Base-by-base conservation (phyloP, 2,329 filamentous ascomycete species). In the Ophiostoma piceae region DNA sequence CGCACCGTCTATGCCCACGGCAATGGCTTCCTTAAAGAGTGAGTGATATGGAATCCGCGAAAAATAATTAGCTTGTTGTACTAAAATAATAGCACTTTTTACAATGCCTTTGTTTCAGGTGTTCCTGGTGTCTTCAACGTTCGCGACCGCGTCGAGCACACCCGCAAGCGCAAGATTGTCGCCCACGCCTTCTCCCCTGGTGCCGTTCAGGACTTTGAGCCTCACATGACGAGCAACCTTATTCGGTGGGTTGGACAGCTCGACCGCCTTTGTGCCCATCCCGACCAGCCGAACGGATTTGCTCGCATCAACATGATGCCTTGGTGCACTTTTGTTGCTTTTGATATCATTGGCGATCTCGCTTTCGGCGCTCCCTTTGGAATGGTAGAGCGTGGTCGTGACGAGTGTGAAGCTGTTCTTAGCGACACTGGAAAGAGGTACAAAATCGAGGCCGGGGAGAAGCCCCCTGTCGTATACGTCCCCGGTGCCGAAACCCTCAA, bases 151-250 rank as follows among this genome's bases (percentile, higher is more conserved):
- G 82, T 81, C 7, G 88, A 91, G 75, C 88, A 91, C 76, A 87
- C 87, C 1, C 84, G 88, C 73, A 91, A 91, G 80, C 84, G 89
- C 73, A 90, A 90, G 81, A 89, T 85, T 0, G 84, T 91, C 43
- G 83, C 87, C 2, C 88, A 91, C 76, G 90, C 88, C 37, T 91
- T 91, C 57, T 69, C 67, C 26, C 71, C 71, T 16, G 70, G 70
- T 3, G 71, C 71, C n/a, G 70, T 72, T 2, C 71, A 72, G 19
- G 70, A 71, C 41, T 72, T 72, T 66, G 71, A 72, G 67, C 70
- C 71, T 47, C 71, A 72, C 70, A 72, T 72, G 70, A 66, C 71
- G 3, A 51, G 43, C 41, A 72, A 72, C 65, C 66, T 72, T 12
- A 12, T 62, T 35, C 70, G 70, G 37, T 72, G 71, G 71, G 71